phyloP scores from a whole-genome alignment of 2,329 filamentous ascomycete genomes.

The Epichloe typhina region DNA sequence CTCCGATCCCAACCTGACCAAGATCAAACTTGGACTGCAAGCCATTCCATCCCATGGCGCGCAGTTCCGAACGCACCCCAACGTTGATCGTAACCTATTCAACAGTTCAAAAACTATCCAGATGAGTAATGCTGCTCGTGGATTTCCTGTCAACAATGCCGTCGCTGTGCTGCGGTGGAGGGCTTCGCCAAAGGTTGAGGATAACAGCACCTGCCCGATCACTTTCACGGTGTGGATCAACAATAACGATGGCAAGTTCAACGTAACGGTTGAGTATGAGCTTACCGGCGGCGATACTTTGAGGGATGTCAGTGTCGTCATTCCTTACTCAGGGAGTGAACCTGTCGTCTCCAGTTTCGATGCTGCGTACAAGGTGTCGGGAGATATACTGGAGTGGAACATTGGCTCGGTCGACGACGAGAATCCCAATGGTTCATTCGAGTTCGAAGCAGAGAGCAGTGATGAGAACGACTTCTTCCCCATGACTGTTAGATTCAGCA shows the following conservation, averaged over 20 bases:
- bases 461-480: slow-evolving; percentile 97
- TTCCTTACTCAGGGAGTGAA: slow-evolving; percentile 76
- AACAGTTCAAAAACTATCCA: slow-evolving; percentile 73
- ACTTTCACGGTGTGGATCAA: slow-evolving; percentile 98
- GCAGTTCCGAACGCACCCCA: slow-evolving; percentile 91
- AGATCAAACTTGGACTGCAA: slow-evolving; percentile 73
- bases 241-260: slow-evolving; percentile 70
- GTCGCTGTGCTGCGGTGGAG: slow-evolving; percentile 92
- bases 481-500: slow-evolving; percentile 83
- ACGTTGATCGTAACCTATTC: slow-evolving; percentile 85
- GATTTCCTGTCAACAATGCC: slow-evolving; percentile 88
- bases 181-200: slow-evolving; percentile 67
- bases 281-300: slow-evolving; percentile 67
- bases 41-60: slow-evolving; percentile 69
- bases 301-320: slow-evolving; percentile 73
- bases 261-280: slow-evolving; percentile 92
- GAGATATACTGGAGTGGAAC: slow-evolving; percentile 87
- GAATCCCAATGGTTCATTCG: slow-evolving; percentile 76
- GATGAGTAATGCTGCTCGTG: slow-evolving; percentile 73
- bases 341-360: slow-evolving; percentile 88
- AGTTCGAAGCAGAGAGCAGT: slow-evolving; percentile 81
- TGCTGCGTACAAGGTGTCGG: slow-evolving; percentile 84
- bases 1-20: slow-evolving; percentile 75
- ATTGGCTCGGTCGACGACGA: slow-evolving; percentile 75
- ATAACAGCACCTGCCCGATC: slow-evolving; percentile 71